Base-by-base conservation (phyloP, 371 early-diverging fungal species). In the Encephalitozoon intestinalis region DNA sequence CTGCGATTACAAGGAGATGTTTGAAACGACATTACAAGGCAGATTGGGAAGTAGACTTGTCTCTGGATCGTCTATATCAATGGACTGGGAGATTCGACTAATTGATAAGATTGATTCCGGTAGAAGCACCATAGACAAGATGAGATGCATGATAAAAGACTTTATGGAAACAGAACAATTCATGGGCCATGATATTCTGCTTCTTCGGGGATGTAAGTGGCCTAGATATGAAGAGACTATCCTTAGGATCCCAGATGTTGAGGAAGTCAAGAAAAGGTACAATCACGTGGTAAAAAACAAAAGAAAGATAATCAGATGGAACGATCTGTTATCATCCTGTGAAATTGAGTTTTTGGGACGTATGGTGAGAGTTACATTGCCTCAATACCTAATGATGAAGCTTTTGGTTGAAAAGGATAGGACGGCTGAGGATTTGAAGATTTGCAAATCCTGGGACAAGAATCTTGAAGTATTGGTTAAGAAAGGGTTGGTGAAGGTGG, bases 141-240 rank as follows among this genome's bases (percentile, higher is more conserved):
- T 58, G 58, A 58, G 37, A 37, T 58, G 58, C 12, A 58, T 58
- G 58, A 30, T 58, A 37, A 58, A 34, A 21, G 58, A 58, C 18
- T 58, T 58, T 34, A 12, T 6, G 6, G 58, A 37, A n/a, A 58
- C 0, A 6, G 28, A 58, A 34, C 6, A 18, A 37, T 58, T 58
- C 34, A 34, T 34, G 30, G 34, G 18, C 8, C 30, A 58, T 15
- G 58, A 58, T 1, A 34, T 58, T 58, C 18, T 58, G 15, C 58
- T 58, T 28, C 58, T 58, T 15, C 58, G 58, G 12, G 31, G 34
- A 58, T 58, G 58, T 5, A 58, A 58, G 34, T 58, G 58, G 58
- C 58, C 58, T 9, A 21, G 18, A 4, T 58, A 58, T 15, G 58
- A 58, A 34, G 37, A 21, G 0, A 12, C 18, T 58, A 37, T n/a